Evolutionary conservation across 495 filamentous ascomycete species (phyloP).

Genomic region (Cairneyella variabilis): DNA sequence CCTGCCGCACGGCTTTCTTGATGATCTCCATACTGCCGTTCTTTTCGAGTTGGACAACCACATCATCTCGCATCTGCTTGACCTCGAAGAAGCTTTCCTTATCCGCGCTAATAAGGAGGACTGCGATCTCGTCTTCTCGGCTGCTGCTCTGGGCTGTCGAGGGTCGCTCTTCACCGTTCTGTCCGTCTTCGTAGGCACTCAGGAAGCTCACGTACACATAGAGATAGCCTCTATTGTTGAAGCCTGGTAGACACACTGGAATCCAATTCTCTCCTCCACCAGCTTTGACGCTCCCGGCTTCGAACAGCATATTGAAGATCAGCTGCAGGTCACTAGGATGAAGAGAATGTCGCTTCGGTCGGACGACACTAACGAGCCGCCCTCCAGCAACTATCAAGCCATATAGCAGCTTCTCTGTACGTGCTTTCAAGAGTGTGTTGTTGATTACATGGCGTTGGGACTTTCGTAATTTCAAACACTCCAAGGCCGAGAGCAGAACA

Average conservation of each 20-base stretch:
- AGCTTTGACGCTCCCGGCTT: conserved; percentile 76
- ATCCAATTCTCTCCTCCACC: conserved; percentile 97
- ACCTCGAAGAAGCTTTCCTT: conserved; percentile 92
- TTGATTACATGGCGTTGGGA: conserved; percentile 82
- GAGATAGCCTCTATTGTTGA: conserved; percentile 95
- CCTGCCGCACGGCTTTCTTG: conserved; percentile 62
- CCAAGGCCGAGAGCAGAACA: conserved; percentile 81
- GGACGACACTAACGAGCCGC: conserved; percentile 86
- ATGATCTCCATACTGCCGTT: conserved; percentile 73
- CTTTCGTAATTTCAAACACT: conserved; percentile 85
- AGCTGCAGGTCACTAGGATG: conserved; percentile 95
- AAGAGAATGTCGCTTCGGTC: conserved; percentile 91
- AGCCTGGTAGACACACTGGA: conserved; percentile 90
- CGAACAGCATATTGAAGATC: conserved; percentile 99
- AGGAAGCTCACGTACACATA: conserved; percentile 99
- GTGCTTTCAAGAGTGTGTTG: conserved; percentile 74
- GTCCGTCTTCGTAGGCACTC: conserved; percentile 17
- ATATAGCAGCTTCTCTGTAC: conserved; percentile 75
- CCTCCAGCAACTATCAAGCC: conserved; percentile 94
- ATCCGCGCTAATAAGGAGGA: conserved; percentile 87
- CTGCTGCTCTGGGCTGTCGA: conserved; percentile 20
- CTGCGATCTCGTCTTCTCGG: conserved; percentile 70
- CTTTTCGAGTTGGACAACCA: conserved; percentile 72
- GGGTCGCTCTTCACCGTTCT: conserved; percentile 3
- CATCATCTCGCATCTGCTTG: conserved; percentile 74